Conservation (phyloP, 1,139 yeast genomes). For the Debaryomycetaceae sp. region DNA sequence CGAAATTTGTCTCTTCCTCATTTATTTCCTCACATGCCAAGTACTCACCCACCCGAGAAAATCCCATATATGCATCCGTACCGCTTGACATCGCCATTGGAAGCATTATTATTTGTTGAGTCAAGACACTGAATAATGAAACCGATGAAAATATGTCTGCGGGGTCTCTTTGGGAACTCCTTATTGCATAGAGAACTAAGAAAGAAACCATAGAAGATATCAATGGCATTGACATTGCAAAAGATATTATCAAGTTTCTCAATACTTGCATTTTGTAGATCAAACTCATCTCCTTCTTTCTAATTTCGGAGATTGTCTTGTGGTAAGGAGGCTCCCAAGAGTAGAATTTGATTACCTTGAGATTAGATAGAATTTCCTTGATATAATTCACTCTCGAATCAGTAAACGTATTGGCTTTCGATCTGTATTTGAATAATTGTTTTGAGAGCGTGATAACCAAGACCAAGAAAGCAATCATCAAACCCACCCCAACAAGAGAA, state of each 20-base stretch:
- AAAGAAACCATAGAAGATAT: slow-evolving; percentile 69
- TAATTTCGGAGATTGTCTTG: slow-evolving; percentile 36
- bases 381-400: slow-evolving; percentile 59
- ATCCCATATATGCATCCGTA: slow-evolving; percentile 61
- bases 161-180: slow-evolving; percentile 44
- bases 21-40: slow-evolving; percentile 23
- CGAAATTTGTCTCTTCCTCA: slow-evolving; percentile 13
- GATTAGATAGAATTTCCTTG: slow-evolving; percentile 61
- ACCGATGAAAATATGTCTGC: slow-evolving; percentile 76
- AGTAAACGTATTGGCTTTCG: slow-evolving; percentile 44
- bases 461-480: slow-evolving; percentile 30
- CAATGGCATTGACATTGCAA: slow-evolving; percentile 56
- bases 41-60: slow-evolving; percentile 54
- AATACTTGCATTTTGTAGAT: slow-evolving; percentile 46
- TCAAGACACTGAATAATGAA: slow-evolving; percentile 58
- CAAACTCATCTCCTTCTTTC: slow-evolving; percentile 47
- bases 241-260: slow-evolving; percentile 55
- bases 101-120: slow-evolving; percentile 48
- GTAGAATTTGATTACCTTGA: slow-evolving; percentile 68
- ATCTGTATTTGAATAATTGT: slow-evolving; percentile 40
- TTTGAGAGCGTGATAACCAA: slow-evolving; percentile 36
- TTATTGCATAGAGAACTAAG: slow-evolving; percentile 55
- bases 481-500: slow-evolving; percentile 61
- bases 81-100: slow-evolving; percentile 68
- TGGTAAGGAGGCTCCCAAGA: slow-evolving; percentile 61